These are phyloP conservation scores for Crucihimalaya himalaica DNA, from an alignment of 345 rosid species.

Conservation along the genomic window DNA sequence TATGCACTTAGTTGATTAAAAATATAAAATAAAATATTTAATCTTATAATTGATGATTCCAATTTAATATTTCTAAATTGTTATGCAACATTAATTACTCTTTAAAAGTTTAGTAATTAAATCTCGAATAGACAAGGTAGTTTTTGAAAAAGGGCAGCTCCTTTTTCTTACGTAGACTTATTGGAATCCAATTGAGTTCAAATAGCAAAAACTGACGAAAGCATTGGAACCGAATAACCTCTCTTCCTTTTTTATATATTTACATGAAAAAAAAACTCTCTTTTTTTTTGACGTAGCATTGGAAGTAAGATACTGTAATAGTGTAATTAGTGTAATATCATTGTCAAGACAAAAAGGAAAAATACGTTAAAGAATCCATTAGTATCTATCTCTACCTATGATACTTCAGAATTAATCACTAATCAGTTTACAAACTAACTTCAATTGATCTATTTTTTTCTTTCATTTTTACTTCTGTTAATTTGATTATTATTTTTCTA, in stretches of 20 bases:
- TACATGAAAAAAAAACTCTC: not conserved
- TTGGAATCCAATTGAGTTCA: conserved; percentile 19
- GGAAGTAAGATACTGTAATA: not conserved
- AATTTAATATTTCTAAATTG: too few species aligned
- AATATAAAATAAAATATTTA: too few species aligned
- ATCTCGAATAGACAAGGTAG: conserved; percentile 2
- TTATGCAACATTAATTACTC: not conserved
- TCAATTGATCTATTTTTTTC: not conserved
- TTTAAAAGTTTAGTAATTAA: not conserved
- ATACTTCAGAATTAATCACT: not conserved
- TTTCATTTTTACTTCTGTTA: not conserved
- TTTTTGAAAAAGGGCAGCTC: conserved; percentile 20
- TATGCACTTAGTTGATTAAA: too few species aligned
- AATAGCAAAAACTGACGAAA: conserved; percentile 21
- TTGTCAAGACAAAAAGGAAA: not conserved
- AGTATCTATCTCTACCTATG: not conserved
- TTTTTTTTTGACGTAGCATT: not conserved
- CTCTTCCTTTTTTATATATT: not conserved
- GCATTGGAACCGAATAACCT: not conserved
- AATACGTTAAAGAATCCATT: not conserved
- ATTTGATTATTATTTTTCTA: not conserved
- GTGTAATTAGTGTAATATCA: not conserved
- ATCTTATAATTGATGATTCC: too few species aligned
- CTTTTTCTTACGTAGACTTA: conserved; percentile 31
- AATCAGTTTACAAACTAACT: not conserved